A percentile compares a stretch with the other conserved stretches of the same genome.
Conservation (phyloP, 2,329 filamentous ascomycete genomes). For the Aspergillus brasiliensis region DNA sequence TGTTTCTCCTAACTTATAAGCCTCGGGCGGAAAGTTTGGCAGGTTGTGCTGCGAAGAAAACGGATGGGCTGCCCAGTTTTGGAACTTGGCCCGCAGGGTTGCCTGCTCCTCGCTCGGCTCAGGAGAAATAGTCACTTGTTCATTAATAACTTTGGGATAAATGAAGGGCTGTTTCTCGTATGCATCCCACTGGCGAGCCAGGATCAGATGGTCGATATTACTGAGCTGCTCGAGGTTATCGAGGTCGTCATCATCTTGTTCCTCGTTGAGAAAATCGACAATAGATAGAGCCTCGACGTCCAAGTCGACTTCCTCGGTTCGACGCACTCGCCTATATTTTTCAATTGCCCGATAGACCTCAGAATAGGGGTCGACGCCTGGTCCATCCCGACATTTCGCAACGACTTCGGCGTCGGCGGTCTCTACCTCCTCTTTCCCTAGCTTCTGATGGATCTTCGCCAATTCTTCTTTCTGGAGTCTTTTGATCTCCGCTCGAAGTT, state of each 20-base stretch:
- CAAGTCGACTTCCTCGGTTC: not conserved
- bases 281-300: not conserved
- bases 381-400: conserved; percentile 28
- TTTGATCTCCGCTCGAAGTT: conserved; percentile 24
- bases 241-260: not conserved
- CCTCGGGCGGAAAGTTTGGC: not conserved
- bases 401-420: conserved; percentile 25
- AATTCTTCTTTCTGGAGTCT: conserved; percentile 24
- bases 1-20: no score
- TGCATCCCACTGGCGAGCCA: conserved; percentile 10
- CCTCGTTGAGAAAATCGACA: not conserved
- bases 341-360: conserved; percentile 21
- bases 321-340: conserved; percentile 5
- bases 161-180: conserved; percentile 17
- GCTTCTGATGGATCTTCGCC: conserved; percentile 15
- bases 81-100: conserved; percentile 1
- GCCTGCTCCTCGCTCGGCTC: conserved; percentile 17
- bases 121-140: conserved; percentile 12
- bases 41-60: not conserved
- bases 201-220: not conserved
- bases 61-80: not conserved
- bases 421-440: not conserved
- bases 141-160: conserved; percentile 20
- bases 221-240: not conserved
- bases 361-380: conserved; percentile 28